Evolutionary conservation across 2,329 filamentous ascomycete species (phyloP), one percentile per base, ranked within the genome.

Genomic region (Hypoxylon sp.): DNA sequence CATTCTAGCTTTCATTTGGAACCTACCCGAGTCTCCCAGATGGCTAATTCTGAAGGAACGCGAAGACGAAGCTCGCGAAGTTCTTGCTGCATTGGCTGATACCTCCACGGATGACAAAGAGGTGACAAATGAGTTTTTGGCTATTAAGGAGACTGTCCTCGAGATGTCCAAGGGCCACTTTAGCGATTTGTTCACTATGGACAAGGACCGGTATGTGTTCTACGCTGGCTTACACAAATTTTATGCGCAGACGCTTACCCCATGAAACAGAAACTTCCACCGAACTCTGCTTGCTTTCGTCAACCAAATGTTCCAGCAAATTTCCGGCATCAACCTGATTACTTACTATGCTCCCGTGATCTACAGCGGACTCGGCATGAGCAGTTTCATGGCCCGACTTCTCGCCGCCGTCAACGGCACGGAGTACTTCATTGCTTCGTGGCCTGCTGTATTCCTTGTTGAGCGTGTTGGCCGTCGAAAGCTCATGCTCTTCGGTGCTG

Each of bases 401-500:
- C 76, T 84, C 14, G 87, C 84, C 1, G 86, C 88, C 1, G 82
- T 86, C 66, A 85, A 85, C 71, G 83, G 83, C 11, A 80, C 79
- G 1, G 79, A 80, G 52, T 87, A 87, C 75, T 82, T 85, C 69
- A 82, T 87, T 77, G 80, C 86, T 0, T 90, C 90, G 2, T 87
- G 90, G 87, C 84, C 84, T 0, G 82, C 84, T 1, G 83, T 86
- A 19, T 89, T 89, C 77, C 83, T 91, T 26, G 88, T 91, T 39
- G 90, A 92, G 78, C 85, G 87, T 1, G 87, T 90, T 3, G 90
- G 90, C 10, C 88, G 92, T 29, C 86, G 91, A 17, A 87, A 87
- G 74, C 85, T 94, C 67, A 93, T 94, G 90, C 80, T 94, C 17
- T 87, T 92, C 69, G 91, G 91, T 59, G 87, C 88, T 0, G 81